phyloP scores from a whole-genome alignment of 129 eudicot species.

The Tagetes patula region DNA sequence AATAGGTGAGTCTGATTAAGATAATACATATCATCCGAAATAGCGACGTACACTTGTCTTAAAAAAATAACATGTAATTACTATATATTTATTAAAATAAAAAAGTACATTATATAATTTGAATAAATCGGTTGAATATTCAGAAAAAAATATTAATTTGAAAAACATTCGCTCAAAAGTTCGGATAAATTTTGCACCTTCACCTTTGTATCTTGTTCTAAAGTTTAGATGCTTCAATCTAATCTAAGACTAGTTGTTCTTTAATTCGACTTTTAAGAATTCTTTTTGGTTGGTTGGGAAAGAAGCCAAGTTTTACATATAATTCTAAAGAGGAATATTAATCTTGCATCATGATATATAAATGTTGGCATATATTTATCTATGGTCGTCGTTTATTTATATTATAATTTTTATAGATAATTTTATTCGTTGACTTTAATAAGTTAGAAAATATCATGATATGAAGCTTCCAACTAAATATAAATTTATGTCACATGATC shows the following conservation, averaged over 20 bases:
- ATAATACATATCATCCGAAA: too few relatives aligned
- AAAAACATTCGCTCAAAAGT: constrained; percentile 19
- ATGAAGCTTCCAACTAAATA: neutral
- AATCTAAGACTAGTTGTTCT: constrained; percentile 19
- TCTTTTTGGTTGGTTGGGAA: constrained; percentile 39
- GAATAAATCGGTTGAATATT: constrained; percentile 13
- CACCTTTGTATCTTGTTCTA: constrained; percentile 31
- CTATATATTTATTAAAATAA: neutral
- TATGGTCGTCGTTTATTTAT: constrained; percentile 1
- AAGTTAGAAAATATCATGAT: neutral
- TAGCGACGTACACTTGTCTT: too few relatives aligned
- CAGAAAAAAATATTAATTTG: neutral
- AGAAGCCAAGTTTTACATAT: constrained; percentile 21
- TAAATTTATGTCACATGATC: neutral
- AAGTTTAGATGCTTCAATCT: constrained; percentile 36
- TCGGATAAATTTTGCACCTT: constrained; percentile 31
- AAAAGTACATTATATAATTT: neutral
- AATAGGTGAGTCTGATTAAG: too few relatives aligned
- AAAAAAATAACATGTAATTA: too few relatives aligned
- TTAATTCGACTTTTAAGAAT: constrained; percentile 25
- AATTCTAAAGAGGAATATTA: constrained; percentile 29
- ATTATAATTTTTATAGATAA: neutral
- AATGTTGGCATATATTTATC: constrained; percentile 4
- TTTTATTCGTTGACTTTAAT: neutral
- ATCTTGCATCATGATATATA: constrained; percentile 13